Conservation (phyloP, 106 monocot genomes). For the Dendrobium nobile region DNA sequence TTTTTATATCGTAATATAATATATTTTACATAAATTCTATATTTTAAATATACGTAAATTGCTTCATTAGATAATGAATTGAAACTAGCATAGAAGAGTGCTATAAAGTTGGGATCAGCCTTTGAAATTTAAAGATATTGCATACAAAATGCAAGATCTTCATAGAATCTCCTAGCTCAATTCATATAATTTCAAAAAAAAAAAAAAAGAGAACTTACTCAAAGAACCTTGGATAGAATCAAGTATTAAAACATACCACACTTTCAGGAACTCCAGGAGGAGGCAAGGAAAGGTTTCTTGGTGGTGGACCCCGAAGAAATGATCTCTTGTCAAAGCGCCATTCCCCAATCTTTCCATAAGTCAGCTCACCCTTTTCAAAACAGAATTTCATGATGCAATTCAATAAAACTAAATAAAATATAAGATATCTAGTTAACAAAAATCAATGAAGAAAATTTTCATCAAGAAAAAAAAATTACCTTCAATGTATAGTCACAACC, state of each 20-base stretch:
- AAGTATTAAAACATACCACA: slow-evolving; percentile 47
- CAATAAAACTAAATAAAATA: background rate
- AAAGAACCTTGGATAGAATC: background rate
- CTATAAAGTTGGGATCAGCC: background rate
- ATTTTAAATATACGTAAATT: no score
- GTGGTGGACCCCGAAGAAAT: slow-evolving; percentile 36
- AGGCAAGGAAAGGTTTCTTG: slow-evolving; percentile 66
- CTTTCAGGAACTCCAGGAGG: slow-evolving; percentile 70
- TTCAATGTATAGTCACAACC: slow-evolving; percentile 88
- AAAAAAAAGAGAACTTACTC: background rate
- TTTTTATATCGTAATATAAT: no score
- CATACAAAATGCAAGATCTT: no score
- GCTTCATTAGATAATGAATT: background rate
- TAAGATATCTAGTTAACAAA: background rate
- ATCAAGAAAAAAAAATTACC: slow-evolving; percentile 29
- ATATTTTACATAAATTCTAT: no score
- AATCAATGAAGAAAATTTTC: background rate
- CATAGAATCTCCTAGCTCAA: background rate
- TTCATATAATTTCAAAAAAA: no score
- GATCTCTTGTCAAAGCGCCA: slow-evolving; percentile 94
- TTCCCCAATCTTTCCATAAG: slow-evolving; percentile 80
- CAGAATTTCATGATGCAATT: background rate
- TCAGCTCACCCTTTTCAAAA: slow-evolving; percentile 46
- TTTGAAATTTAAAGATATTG: background rate
- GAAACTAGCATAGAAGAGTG: background rate